These are phyloP conservation scores for Helicostylum pulchrum DNA, from an alignment of 192 early-diverging fungal species.

Conservation along the genomic window DNA sequence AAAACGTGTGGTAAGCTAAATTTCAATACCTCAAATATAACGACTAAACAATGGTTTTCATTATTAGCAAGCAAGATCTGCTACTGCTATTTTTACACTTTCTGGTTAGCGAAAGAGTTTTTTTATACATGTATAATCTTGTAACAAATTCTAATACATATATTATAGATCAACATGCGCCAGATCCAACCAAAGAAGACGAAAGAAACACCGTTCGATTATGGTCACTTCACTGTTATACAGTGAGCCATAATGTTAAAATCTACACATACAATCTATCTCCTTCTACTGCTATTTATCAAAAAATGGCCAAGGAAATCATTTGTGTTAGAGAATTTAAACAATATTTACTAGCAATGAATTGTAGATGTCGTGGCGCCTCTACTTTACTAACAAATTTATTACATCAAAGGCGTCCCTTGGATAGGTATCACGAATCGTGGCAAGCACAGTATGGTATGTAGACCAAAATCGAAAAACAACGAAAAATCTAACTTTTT, in stretches of 20 bases:
- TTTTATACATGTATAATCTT: conserved; percentile 1
- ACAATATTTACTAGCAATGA: conserved; percentile 52
- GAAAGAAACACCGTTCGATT: conserved; percentile 64
- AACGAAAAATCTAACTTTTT: neutral
- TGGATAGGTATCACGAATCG: conserved; percentile 50
- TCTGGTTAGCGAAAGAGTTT: conserved; percentile 32
- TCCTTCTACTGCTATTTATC: conserved; percentile 59
- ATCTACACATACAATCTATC: conserved; percentile 61
- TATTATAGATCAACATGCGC: conserved; percentile 42
- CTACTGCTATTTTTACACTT: conserved; percentile 47
- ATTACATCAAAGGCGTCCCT: conserved; percentile 52
- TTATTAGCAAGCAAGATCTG: conserved; percentile 38
- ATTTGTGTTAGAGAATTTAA: conserved; percentile 51
- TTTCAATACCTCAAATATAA: neutral
- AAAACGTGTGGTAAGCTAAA: conserved; percentile 21
- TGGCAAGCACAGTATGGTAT: conserved; percentile 68
- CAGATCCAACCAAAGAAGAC: conserved; percentile 56
- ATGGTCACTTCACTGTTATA: conserved; percentile 63
- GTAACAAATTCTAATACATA: neutral
- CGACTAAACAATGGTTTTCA: neutral
- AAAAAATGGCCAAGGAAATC: conserved; percentile 52
- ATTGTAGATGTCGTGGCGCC: conserved; percentile 52
- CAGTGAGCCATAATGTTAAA: conserved; percentile 44
- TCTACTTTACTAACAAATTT: conserved; percentile 65
- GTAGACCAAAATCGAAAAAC: neutral